These are phyloP conservation scores for Aspergillus cristatus DNA, from an alignment of 495 filamentous ascomycete species.

Conservation along the genomic window DNA sequence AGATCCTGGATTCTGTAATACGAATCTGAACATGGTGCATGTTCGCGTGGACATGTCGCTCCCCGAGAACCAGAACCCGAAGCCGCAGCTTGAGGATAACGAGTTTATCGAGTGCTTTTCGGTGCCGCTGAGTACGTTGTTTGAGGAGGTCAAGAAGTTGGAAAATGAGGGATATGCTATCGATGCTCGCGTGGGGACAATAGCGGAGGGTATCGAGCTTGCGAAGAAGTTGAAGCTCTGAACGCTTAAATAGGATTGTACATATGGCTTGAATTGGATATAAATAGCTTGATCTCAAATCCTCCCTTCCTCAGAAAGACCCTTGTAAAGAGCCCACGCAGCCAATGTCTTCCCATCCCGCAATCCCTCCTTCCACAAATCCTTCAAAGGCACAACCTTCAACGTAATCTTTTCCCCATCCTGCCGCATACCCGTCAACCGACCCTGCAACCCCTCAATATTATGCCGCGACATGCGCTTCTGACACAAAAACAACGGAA, in stretches of 20 bases:
- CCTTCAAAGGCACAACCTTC: constrained; percentile 60
- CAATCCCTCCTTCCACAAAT: constrained; percentile 68
- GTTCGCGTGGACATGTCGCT: constrained; percentile 66
- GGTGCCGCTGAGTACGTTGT: constrained; percentile 56
- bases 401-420: constrained; percentile 76
- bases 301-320: constrained; percentile 56
- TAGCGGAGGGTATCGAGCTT: constrained; percentile 80
- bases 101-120: constrained; percentile 87
- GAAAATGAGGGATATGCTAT: constrained; percentile 73
- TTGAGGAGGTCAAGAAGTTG: constrained; percentile 55
- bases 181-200: constrained; percentile 73
- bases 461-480: constrained; percentile 52
- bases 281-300: constrained; percentile 23
- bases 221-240: constrained; percentile 52
- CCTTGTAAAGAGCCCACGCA: constrained; percentile 69
- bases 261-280: no score
- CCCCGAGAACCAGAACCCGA: constrained; percentile 59
- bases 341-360: constrained; percentile 74
- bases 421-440: constrained; percentile 66
- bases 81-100: constrained; percentile 72
- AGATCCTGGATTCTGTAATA: constrained; percentile 79
- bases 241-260: background rate
- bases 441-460: constrained; percentile 63
- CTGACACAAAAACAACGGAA: constrained; percentile 68
- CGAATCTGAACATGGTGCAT: constrained; percentile 77